phyloP scores from a whole-genome alignment of 768 basidiomycete genomes.

The Termitomyces sp. region DNA sequence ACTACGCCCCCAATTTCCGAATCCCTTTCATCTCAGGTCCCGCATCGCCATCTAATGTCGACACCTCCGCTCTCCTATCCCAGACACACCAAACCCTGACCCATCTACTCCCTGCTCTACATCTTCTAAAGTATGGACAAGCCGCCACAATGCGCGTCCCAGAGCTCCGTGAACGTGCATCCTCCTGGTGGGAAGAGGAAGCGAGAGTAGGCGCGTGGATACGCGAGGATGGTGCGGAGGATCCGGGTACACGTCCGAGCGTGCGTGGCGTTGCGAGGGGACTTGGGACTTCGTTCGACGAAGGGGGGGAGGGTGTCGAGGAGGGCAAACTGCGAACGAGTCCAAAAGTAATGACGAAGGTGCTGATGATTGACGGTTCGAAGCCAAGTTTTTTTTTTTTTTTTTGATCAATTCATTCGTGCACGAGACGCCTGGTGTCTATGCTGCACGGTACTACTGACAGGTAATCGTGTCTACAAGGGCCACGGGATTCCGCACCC shows the following conservation, averaged over 20 bases:
- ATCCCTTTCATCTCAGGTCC: slow-evolving; percentile 26
- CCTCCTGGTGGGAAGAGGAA: slow-evolving; percentile 58
- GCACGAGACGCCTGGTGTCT: no score
- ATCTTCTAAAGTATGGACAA: slow-evolving; percentile 54
- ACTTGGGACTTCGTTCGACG: no score
- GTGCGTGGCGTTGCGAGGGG: no score
- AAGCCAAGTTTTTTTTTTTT: slow-evolving; percentile 32
- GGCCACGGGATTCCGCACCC: no score
- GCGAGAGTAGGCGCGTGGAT: slow-evolving; percentile 50
- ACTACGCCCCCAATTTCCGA: slow-evolving; percentile 39
- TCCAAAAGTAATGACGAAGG: slow-evolving; percentile 31
- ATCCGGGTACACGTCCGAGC: background rate
- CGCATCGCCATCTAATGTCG: slow-evolving; percentile 26
- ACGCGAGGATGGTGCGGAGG: slow-evolving; percentile 38
- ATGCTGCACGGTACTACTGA: no score
- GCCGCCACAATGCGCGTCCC: slow-evolving; percentile 58
- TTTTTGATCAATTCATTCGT: no score
- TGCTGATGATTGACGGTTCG: slow-evolving; percentile 29
- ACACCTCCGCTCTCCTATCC: slow-evolving; percentile 17
- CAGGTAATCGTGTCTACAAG: no score
- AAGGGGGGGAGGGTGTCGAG: slow-evolving; percentile 19
- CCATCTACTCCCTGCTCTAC: slow-evolving; percentile 44
- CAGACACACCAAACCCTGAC: slow-evolving; percentile 33
- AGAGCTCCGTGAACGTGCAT: slow-evolving; percentile 43
- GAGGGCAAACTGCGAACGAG: slow-evolving; percentile 33